Percentiles rank a stretch among this genome's conserved stretches.
Conservation (phyloP, 305 asterid species). For the Fraxinus angustifolia region DNA sequence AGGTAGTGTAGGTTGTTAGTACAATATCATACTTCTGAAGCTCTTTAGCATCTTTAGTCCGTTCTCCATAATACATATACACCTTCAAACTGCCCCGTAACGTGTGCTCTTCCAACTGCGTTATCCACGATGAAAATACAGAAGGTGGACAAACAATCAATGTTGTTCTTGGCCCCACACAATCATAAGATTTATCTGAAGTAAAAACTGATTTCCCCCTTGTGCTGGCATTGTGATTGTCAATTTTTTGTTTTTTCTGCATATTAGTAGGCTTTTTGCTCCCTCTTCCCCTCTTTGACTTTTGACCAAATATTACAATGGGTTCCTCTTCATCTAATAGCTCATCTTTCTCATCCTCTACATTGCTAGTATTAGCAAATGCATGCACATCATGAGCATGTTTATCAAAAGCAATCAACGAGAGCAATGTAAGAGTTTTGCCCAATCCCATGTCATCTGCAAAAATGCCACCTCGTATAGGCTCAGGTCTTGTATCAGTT, state of each 20-base stretch:
- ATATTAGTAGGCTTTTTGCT: constrained; percentile 31
- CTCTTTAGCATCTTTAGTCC: constrained; percentile 63
- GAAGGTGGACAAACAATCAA: constrained; percentile 86
- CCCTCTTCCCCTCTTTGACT: constrained; percentile 48
- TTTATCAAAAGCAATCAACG: constrained; percentile 85
- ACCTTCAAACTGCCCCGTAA: constrained; percentile 53
- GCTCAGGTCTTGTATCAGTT: constrained; percentile 62
- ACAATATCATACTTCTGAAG: constrained; percentile 72
- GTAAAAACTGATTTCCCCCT: constrained; percentile 32
- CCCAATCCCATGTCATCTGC: constrained; percentile 99
- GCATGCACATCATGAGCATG: constrained; percentile 22
- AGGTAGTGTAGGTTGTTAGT: constrained; percentile 75
- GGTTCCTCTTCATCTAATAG: constrained; percentile 32
- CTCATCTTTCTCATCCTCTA: constrained; percentile 31
- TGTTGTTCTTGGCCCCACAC: constrained; percentile 47
- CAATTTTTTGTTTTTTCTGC: constrained; percentile 51
- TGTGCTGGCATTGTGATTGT: constrained; percentile 18
- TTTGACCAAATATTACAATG: constrained; percentile 24
- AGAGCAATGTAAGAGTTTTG: constrained; percentile 80
- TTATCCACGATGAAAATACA: constrained; percentile 78
- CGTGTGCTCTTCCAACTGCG: constrained; percentile 84
- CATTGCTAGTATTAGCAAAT: constrained; percentile 24
- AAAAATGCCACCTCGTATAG: constrained; percentile 83
- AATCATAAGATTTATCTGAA: constrained; percentile 24
- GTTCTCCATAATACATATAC: constrained; percentile 85